Evolutionary conservation across 495 filamentous ascomycete genomes (phyloP), one percentile per base, ranked within the genome.

Genomic region (Letharia columbiana): DNA sequence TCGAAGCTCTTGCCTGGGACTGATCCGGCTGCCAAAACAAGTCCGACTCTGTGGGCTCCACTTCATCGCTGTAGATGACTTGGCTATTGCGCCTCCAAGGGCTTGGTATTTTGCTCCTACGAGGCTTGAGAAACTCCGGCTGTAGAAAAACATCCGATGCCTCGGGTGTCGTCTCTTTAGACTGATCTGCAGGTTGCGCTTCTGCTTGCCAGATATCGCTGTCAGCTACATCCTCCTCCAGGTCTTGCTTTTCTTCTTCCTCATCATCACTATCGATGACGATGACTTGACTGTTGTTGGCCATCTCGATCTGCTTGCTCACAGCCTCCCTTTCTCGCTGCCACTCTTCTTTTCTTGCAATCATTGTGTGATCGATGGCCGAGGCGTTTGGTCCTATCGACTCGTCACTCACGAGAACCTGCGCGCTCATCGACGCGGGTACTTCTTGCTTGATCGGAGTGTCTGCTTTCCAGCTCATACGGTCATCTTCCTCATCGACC

Each of bases 271-370:
- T 81, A 42, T 83, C 74, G 65, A 84, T 78, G 39, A 79, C 75
- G 62, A 85, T 81, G 40, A 84, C 74, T 66, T 80, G 74, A 60
- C 76, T 80, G 9, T 74, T 70, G 61, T 79, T 78, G 23, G 82
- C 77, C 68, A 78, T 74, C 52, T 80, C 70, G 61, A 84, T 82
- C 47, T 82, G 74, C 12, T 73, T 77, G 68, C 79, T 83, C 42
- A 84, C 77, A 13, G 74, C 75, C 63, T 84, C 78, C 47, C 82
- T 75, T 56, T 83, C 80, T 11, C 69, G 72, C 61, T 84, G 81
- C 79, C 80, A 84, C 61, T 78, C 71, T n/a, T 66, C 71, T 69
- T 82, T 76, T 66, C 71, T 66, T 17, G 60, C 65, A 15, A 70
- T 31, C 68, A 68, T 68, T 31, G 56, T 68, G 13, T 64, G n/a